These are phyloP conservation scores for Solanum pinnatisectum DNA, from an alignment of 257 asterid species.

Conservation along the genomic window DNA sequence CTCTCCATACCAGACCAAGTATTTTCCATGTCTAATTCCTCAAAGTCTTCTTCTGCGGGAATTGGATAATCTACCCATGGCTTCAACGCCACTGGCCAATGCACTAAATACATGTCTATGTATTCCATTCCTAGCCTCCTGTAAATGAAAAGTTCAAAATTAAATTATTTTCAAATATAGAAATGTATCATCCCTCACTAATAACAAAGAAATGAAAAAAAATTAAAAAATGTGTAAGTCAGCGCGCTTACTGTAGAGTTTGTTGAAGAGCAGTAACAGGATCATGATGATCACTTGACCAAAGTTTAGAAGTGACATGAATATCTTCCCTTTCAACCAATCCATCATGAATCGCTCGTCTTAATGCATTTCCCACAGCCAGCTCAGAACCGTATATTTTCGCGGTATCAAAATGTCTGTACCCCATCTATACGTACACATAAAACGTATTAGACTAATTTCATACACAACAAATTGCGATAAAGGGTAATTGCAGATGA, in stretches of 20 bases:
- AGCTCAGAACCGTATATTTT: slow-evolving; percentile 71
- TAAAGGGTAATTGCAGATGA: too few relatives aligned
- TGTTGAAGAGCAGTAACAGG: slow-evolving; percentile 61
- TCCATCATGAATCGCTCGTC: slow-evolving; percentile 34
- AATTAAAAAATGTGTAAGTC: not conserved
- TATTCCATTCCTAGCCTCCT: slow-evolving; percentile 75
- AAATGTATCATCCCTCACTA: not conserved
- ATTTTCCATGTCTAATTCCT: slow-evolving; percentile 34
- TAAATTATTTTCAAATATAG: not conserved
- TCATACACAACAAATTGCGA: not conserved
- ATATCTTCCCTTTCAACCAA: slow-evolving; percentile 39
- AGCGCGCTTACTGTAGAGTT: slow-evolving; percentile 44
- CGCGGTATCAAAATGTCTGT: slow-evolving; percentile 81
- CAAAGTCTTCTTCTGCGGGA: slow-evolving; percentile 58
- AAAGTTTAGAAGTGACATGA: slow-evolving; percentile 62
- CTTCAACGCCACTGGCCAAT: slow-evolving; percentile 82
- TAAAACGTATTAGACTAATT: not conserved
- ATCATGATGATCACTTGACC: slow-evolving; percentile 81
- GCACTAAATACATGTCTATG: slow-evolving; percentile 75
- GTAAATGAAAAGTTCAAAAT: not conserved
- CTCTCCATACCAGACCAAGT: slow-evolving; percentile 82
- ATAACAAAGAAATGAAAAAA: not conserved
- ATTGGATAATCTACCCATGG: slow-evolving; percentile 44
- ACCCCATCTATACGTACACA: slow-evolving; percentile 33
- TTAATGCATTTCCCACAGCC: slow-evolving; percentile 58